phyloP scores from a whole-genome alignment of 1,139 yeast genomes.

The Hemisphaericaspora subhashii region DNA sequence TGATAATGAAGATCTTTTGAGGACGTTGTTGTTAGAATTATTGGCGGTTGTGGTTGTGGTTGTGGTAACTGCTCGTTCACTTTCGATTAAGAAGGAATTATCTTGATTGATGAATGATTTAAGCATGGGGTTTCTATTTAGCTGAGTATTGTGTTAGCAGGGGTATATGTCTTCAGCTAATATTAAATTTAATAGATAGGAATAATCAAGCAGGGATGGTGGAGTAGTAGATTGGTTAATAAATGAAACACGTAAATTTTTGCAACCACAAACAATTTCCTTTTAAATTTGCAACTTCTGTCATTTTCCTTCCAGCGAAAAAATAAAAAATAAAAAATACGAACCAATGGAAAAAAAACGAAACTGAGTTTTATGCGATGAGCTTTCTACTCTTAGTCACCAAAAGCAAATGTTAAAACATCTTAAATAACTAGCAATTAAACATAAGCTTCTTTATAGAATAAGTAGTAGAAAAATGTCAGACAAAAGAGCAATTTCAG shows the following conservation, averaged over 20 bases:
- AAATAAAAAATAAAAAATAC: neutral
- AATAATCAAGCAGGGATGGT: too few species aligned
- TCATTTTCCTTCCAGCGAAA: too few species aligned
- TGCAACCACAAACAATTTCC: neutral
- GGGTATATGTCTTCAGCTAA: neutral
- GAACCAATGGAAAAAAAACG: neutral
- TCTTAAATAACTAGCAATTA: conserved; percentile 1
- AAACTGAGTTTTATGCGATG: neutral
- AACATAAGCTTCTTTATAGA: neutral
- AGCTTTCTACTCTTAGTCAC: neutral
- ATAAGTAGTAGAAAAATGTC: conserved; percentile 6
- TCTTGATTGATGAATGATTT: conserved; percentile 12
- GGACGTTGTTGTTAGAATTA: conserved; percentile 3
- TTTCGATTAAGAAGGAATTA: conserved; percentile 11
- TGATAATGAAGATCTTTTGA: conserved; percentile 3
- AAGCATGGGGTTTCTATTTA: conserved; percentile 7
- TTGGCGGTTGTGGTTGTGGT: conserved; percentile 4
- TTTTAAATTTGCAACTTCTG: neutral
- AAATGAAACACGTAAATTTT: neutral
- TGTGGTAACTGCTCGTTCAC: conserved; percentile 7
- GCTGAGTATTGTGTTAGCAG: neutral
- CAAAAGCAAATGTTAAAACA: neutral
- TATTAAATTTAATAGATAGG: too few species aligned
- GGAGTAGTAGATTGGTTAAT: too few species aligned
- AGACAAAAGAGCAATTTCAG: conserved; percentile 5